Percentiles rank a stretch among this genome's conserved stretches.
Evolutionary conservation across 2,329 filamentous ascomycete genomes (phyloP).

Genomic region (Pseudopyricularia javanii): DNA sequence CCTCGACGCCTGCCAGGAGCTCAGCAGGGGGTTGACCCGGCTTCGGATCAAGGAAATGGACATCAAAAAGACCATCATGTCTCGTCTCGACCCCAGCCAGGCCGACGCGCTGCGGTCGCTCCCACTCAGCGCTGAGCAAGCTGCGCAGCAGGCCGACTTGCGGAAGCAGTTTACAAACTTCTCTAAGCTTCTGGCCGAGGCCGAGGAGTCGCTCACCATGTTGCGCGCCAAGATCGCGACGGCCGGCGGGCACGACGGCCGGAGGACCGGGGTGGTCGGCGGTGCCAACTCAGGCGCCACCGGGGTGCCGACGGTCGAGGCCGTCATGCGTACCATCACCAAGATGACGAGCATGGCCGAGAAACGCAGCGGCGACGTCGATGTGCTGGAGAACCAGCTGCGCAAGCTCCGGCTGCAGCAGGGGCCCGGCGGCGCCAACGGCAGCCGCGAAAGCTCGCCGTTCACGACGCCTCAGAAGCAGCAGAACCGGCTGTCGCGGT

Average conservation of each 20-base stretch:
- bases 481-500: constrained; percentile 19
- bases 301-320: constrained; percentile 73
- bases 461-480: constrained; percentile 28
- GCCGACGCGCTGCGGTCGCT: constrained; percentile 52
- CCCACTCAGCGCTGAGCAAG: constrained; percentile 74
- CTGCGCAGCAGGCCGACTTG: constrained; percentile 72
- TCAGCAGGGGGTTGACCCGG: constrained; percentile 57
- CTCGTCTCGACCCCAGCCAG: constrained; percentile 56
- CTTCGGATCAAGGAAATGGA: constrained; percentile 68
- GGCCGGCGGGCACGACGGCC: constrained; percentile 27
- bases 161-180: constrained; percentile 64
- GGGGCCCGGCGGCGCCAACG: constrained; percentile 26
- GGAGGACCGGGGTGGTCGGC: background rate
- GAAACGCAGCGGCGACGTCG: constrained; percentile 80
- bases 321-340: constrained; percentile 77
- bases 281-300: constrained; percentile 6
- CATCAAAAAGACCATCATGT: constrained; percentile 61
- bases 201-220: constrained; percentile 68
- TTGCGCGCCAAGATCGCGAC: constrained; percentile 67
- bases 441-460: constrained; percentile 27
- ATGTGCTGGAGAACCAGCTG: constrained; percentile 80
- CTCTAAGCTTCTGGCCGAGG: constrained; percentile 60
- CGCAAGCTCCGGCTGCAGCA: constrained; percentile 52
- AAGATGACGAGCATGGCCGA: constrained; percentile 92
- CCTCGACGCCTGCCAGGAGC: constrained; percentile 52